A percentile compares a stretch with the other conserved stretches of the same genome.
phyloP scores from a whole-genome alignment of 345 rosid genomes.

The Adansonia digitata region DNA sequence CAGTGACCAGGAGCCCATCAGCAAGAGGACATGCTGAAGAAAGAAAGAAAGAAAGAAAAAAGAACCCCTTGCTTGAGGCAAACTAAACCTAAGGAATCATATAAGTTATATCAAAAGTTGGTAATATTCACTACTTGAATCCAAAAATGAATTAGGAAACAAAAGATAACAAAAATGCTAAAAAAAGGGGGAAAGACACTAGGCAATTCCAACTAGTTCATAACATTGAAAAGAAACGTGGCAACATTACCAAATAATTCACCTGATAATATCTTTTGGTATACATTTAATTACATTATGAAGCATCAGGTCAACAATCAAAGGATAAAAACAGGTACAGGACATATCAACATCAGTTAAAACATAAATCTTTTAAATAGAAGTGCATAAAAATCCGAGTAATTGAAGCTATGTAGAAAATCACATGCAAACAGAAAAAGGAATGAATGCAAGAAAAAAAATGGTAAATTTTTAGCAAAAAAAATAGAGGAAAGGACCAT shows the following conservation, averaged over 20 bases:
- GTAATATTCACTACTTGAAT: background rate
- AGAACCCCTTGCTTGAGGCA: background rate
- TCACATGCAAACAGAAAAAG: background rate
- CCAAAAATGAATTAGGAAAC: background rate
- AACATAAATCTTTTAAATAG: background rate
- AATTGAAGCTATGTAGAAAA: background rate
- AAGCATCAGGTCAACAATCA: background rate
- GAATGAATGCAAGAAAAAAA: background rate
- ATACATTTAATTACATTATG: background rate
- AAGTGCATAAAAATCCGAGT: background rate
- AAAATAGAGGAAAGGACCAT: background rate
- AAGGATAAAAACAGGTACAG: background rate
- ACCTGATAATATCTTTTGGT: slow-evolving; percentile 3
- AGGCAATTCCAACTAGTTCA: background rate
- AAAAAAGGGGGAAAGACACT: background rate
- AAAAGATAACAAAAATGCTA: background rate
- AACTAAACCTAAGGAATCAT: background rate
- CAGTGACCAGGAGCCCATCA: too few relatives aligned
- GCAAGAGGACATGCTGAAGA: too few relatives aligned
- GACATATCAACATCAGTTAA: background rate
- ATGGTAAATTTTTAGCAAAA: background rate
- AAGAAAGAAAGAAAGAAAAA: background rate
- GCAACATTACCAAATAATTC: background rate
- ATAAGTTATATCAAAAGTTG: background rate
- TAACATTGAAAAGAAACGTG: background rate